A percentile compares a stretch with the other conserved stretches of the same genome.
Evolutionary conservation across 805 yeast species (phyloP).

Genomic region (Kregervanrija fluxuum): DNA sequence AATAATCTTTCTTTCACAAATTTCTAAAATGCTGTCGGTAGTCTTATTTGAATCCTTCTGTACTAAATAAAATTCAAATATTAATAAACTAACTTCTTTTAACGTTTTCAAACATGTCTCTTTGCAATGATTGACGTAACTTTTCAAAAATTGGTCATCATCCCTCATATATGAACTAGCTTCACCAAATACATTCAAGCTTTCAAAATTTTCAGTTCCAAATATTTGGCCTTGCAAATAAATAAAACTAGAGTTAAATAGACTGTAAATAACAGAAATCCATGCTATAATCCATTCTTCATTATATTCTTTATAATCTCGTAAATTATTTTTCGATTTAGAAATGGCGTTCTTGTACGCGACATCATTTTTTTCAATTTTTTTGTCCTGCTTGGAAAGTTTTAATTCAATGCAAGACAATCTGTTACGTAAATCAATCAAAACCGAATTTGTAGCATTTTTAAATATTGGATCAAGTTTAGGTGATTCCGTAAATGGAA

Average conservation of each 20-base stretch:
- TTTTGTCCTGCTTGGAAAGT: conserved; percentile 1
- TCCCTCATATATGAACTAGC: conserved; percentile 17
- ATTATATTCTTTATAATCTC: conserved; percentile 8
- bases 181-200: conserved; percentile 17
- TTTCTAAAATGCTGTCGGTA: conserved; percentile 12
- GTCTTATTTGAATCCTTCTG: conserved; percentile 11
- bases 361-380: conserved; percentile 6
- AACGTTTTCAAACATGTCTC: conserved; percentile 18
- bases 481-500: too few species aligned
- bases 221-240: conserved; percentile 20
- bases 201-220: conserved; percentile 18
- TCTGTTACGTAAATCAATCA: conserved; percentile 15
- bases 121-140: conserved; percentile 18
- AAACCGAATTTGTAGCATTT: conserved; percentile 16
- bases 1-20: conserved; percentile 18
- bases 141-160: conserved; percentile 14
- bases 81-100: conserved; percentile 19
- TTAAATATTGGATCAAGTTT: too few species aligned
- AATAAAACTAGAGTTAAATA: conserved; percentile 20
- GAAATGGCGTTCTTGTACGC: conserved; percentile 7
- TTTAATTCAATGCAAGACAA: conserved; percentile 7
- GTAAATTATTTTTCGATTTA: conserved; percentile 8
- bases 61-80: conserved; percentile 23
- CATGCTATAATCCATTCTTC: conserved; percentile 22
- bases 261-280: conserved; percentile 23